These are phyloP conservation scores for Penicillium sp. DNA, from an alignment of 2,329 filamentous ascomycete genomes.

Conservation along the genomic window DNA sequence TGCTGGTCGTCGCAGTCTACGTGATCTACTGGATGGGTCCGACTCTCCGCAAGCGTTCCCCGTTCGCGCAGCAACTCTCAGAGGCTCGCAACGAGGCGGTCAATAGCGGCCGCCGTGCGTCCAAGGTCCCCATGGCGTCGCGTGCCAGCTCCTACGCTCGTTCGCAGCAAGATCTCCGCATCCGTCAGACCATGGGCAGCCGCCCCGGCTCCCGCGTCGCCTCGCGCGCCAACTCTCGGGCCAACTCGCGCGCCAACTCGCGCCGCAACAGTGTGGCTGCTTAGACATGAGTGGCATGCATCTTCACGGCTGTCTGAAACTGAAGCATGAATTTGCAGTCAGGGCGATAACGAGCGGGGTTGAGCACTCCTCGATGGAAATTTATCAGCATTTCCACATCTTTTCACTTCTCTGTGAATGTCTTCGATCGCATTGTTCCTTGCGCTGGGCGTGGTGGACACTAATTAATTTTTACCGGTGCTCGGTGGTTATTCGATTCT, in stretches of 20 bases:
- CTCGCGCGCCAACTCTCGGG: constrained; percentile 31
- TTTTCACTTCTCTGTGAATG: constrained; percentile 21
- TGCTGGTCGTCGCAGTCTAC: constrained; percentile 61
- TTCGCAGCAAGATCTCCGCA: constrained; percentile 37
- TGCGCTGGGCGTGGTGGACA: constrained; percentile 20
- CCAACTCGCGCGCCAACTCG: constrained; percentile 29
- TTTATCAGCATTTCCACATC: constrained; percentile 12
- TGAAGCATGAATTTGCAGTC: neutral
- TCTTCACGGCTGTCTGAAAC: neutral
- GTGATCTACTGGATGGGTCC: constrained; percentile 64
- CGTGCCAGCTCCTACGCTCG: constrained; percentile 39
- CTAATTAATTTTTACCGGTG: constrained; percentile 6
- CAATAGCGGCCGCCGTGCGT: constrained; percentile 28
- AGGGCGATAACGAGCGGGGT: neutral
- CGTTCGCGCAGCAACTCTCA: constrained; percentile 61
- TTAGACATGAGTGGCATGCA: neutral
- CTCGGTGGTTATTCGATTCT: neutral
- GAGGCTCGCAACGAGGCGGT: constrained; percentile 38
- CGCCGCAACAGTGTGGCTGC: constrained; percentile 26
- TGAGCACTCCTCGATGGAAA: constrained; percentile 1
- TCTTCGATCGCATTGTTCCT: constrained; percentile 15
- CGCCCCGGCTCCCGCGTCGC: constrained; percentile 32
- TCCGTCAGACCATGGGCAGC: constrained; percentile 35
- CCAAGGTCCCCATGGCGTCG: constrained; percentile 34
- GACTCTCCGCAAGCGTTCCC: constrained; percentile 55